These are phyloP conservation scores for Tuber aestivum DNA, from an alignment of 495 filamentous ascomycete species.

Conservation along the genomic window DNA sequence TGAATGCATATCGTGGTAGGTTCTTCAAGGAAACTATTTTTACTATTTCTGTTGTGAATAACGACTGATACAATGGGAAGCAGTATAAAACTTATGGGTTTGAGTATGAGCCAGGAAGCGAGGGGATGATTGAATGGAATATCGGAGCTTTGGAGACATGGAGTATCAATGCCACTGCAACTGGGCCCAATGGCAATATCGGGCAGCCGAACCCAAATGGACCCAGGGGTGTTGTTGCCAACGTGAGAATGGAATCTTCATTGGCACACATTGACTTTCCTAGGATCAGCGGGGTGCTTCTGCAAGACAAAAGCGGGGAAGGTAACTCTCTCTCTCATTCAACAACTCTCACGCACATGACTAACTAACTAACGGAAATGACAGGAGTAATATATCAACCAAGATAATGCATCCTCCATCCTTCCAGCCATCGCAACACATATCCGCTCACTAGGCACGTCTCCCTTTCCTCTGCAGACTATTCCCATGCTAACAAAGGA, in stretches of 20 bases:
- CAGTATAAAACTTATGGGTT: constrained; percentile 67
- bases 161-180: constrained; percentile 60
- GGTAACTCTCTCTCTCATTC: too few species aligned
- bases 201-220: constrained; percentile 64
- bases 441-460: too few species aligned
- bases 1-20: constrained; percentile 65
- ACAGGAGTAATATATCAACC: too few species aligned
- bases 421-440: too few species aligned
- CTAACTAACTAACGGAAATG: too few species aligned
- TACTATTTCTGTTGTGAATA: constrained; percentile 62
- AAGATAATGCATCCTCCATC: too few species aligned
- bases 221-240: constrained; percentile 63
- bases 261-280: constrained; percentile 59
- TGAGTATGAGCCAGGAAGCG: constrained; percentile 61
- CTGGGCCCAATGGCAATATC: constrained; percentile 68
- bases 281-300: constrained; percentile 43
- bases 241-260: constrained; percentile 65
- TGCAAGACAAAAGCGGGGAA: too few species aligned
- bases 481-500: too few species aligned
- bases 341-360: too few species aligned
- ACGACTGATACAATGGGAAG: constrained; percentile 72
- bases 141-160: constrained; percentile 62
- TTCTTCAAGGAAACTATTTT: constrained; percentile 69
- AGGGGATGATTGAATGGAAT: constrained; percentile 62
- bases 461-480: too few species aligned